Conservation (phyloP, 2,329 filamentous ascomycete genomes). For the Anisogramma anomala region DNA sequence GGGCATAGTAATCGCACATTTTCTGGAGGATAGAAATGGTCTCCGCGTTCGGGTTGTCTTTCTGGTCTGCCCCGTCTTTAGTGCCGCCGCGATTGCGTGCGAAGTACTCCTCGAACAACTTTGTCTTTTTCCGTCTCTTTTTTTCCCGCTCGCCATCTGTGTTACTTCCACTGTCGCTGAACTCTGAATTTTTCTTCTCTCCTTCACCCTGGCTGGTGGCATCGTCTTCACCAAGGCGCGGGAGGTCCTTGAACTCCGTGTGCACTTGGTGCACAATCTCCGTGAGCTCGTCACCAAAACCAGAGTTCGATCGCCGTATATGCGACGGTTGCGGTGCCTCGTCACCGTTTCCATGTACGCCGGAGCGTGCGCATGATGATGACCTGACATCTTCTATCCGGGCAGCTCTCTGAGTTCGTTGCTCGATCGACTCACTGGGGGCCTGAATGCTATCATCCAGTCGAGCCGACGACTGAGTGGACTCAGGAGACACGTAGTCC, state of each 20-base stretch:
- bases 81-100: conserved; percentile 43
- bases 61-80: conserved; percentile 24
- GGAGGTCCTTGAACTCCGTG: conserved; percentile 43
- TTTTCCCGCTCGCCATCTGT: conserved; percentile 18
- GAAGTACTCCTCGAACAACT: conserved; percentile 37
- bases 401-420: background rate
- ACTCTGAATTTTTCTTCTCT: conserved; percentile 15
- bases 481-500: conserved; percentile 29
- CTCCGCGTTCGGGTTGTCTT: conserved; percentile 56
- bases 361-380: background rate
- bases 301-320: background rate
- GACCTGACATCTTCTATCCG: background rate
- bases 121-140: conserved; percentile 16
- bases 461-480: conserved; percentile 18
- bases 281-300: conserved; percentile 44
- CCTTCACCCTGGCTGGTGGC: conserved; percentile 25
- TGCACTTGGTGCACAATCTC: conserved; percentile 52
- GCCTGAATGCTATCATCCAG: background rate
- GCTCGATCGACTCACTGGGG: background rate
- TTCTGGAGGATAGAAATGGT: conserved; percentile 68
- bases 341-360: background rate
- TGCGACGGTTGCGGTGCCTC: background rate
- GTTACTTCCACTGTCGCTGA: conserved; percentile 15
- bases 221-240: conserved; percentile 36
- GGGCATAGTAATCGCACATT: conserved; percentile 68